Percentiles rank a stretch among this genome's conserved stretches.
Conservation (phyloP, 148 eudicot species). For the Euryodendron excelsum region DNA sequence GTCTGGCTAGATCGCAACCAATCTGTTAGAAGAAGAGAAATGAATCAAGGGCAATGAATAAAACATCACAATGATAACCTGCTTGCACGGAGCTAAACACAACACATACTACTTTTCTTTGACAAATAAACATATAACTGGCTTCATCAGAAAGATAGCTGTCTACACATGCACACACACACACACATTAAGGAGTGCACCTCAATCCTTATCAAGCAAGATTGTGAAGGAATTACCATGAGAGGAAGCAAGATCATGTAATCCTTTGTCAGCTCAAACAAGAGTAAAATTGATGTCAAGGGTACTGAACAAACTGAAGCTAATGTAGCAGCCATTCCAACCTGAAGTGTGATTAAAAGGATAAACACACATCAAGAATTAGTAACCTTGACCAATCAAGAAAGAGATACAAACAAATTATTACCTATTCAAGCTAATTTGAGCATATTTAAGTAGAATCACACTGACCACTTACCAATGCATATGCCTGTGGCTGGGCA, state of each 20-base stretch:
- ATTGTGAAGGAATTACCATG: slow-evolving; percentile 50
- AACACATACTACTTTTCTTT: not conserved
- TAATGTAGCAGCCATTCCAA: slow-evolving; percentile 98
- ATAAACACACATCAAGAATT: slow-evolving; percentile 6
- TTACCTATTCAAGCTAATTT: not conserved
- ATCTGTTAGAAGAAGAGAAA: not conserved
- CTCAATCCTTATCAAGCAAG: slow-evolving; percentile 10
- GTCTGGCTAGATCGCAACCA: not conserved
- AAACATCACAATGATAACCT: not conserved
- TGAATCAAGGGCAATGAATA: not conserved
- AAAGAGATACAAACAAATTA: not conserved
- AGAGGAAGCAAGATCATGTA: slow-evolving; percentile 97
- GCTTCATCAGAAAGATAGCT: no score
- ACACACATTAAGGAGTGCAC: not conserved
- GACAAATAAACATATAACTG: not conserved
- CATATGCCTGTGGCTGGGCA: slow-evolving; percentile 98
- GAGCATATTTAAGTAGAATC: not conserved
- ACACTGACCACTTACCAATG: slow-evolving; percentile 52
- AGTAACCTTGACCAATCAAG: not conserved
- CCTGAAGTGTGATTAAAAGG: slow-evolving; percentile 46
- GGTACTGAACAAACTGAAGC: slow-evolving; percentile 98
- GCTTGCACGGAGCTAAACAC: not conserved
- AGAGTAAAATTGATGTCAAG: slow-evolving; percentile 87
- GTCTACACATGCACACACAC: not conserved
- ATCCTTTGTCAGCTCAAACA: slow-evolving; percentile 96